These are phyloP conservation scores for Backusella westeae DNA, from an alignment of 192 early-diverging fungal genomes.

Conservation along the genomic window DNA sequence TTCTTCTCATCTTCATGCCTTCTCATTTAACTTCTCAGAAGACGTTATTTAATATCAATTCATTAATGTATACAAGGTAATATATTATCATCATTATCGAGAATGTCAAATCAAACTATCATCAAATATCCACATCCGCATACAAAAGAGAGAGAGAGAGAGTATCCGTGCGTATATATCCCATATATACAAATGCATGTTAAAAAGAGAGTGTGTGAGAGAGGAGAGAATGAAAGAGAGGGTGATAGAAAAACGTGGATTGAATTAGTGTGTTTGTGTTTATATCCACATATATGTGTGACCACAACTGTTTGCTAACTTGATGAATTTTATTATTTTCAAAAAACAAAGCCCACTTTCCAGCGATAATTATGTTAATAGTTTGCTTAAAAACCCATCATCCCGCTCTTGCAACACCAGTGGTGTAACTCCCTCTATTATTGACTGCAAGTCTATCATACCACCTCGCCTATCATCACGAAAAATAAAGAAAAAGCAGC, in stretches of 20 bases:
- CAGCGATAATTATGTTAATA: neutral
- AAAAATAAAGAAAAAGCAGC: slow-evolving; percentile 9
- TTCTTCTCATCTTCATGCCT: slow-evolving; percentile 11
- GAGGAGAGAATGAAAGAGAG: neutral
- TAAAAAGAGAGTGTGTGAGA: neutral
- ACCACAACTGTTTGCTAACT: slow-evolving; percentile 1
- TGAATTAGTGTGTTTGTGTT: neutral
- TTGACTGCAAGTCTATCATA: slow-evolving; percentile 4
- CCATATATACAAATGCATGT: neutral
- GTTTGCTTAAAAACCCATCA: neutral
- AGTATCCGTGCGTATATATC: neutral
- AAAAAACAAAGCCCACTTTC: neutral
- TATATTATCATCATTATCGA: neutral
- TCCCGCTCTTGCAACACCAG: neutral
- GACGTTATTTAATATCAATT: slow-evolving; percentile 7
- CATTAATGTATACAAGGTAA: slow-evolving; percentile 12
- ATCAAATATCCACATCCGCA: neutral
- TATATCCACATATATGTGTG: neutral
- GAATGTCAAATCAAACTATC: neutral
- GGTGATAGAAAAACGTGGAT: neutral
- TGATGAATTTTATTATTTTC: neutral
- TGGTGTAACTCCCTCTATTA: slow-evolving; percentile 1
- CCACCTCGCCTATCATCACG: neutral
- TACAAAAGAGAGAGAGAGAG: neutral
- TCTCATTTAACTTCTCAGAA: neutral